Percentiles rank a stretch among this genome's conserved stretches.
These are phyloP conservation scores for Paramecium tetraurelia DNA, from an alignment of 73 alveolate species.

Conservation along the genomic window DNA sequence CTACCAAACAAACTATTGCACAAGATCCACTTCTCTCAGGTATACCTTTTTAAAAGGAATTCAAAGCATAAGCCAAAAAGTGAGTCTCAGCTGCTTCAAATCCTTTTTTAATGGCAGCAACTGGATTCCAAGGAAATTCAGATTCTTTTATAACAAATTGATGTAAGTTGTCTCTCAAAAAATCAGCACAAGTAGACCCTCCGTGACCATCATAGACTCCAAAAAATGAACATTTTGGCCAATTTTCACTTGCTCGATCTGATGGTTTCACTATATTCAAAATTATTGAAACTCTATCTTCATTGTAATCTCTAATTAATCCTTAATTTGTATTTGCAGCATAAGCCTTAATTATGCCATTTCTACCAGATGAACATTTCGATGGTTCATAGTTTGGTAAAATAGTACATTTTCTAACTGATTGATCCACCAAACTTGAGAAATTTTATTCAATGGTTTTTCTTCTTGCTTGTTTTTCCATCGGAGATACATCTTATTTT, in stretches of 20 bases:
- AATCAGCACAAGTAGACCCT: conserved; percentile 95
- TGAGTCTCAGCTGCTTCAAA: conserved; percentile 87
- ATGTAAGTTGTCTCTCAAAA: conserved; percentile 92
- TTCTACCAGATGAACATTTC: conserved; percentile 80
- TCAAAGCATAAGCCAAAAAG: conserved; percentile 84
- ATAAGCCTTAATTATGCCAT: conserved; percentile 88
- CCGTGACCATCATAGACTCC: conserved; percentile 99
- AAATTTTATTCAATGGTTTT: neutral
- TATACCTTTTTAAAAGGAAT: conserved; percentile 67
- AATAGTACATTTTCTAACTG: neutral
- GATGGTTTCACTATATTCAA: conserved; percentile 81
- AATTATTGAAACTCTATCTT: conserved; percentile 93
- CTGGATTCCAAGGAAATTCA: conserved; percentile 79
- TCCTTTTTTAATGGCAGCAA: conserved; percentile 88
- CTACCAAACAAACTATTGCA: conserved; percentile 83
- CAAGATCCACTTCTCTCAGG: conserved; percentile 96
- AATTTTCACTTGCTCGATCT: conserved; percentile 56
- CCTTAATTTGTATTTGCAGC: conserved; percentile 98
- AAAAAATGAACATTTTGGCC: conserved; percentile 97
- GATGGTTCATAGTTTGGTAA: conserved; percentile 69
- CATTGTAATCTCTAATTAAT: conserved; percentile 92
- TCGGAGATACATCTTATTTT: neutral
- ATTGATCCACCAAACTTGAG: neutral
- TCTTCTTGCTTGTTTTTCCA: neutral
- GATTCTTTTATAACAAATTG: conserved; percentile 68